Base-by-base conservation (phyloP, 257 asterid species). In the Solanum chmielewskii region DNA sequence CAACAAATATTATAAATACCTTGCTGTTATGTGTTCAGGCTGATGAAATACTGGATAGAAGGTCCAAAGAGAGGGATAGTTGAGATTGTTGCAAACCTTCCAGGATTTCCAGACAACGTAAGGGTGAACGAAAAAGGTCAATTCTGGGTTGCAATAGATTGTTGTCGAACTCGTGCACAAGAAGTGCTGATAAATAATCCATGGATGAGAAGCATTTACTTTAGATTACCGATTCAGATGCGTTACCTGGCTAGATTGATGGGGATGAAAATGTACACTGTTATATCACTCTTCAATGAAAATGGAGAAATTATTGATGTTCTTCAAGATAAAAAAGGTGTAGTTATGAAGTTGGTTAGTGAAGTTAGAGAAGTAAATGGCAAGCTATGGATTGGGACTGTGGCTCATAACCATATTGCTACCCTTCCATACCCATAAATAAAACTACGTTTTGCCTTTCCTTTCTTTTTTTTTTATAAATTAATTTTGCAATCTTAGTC, bases 341-440 rank as follows among this genome's bases (percentile, higher is more conserved):
- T 70, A 49, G 98, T 93, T 60, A 94, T 97, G 98, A 93, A 94
- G 95, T 85, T 97, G 5, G 95, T 96, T 39, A 97, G 99, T 91
- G 99, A 97, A 89, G 99, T 96, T 27, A 95, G 88, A 60, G 96
- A 97, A 91, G 89, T 70, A 29, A 90, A 94, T 23, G 99, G 99
- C 27, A 96, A 91, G 82, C 59, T 97, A 87, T 97, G 99, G 99
- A 93, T 97, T 89, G 99, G 99, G 27, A 96, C 98, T 37, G 99
- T 96, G 91, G 98, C 94, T 87, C 98, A 96, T 88, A 96, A 96
- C 88, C 98, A 96, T 86, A 95, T 96, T 89, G 98, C 98, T 33
- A 95, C 97, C 20, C 86, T 96, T 59, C 88, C 92, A 66, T 96
- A 95, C 76, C 92, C 98, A 78, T 89, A 84, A 86, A 10, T 89